Percentiles rank a stretch among this genome's conserved stretches.
These are phyloP conservation scores for Cladosporium sp. DNA, from an alignment of 2,329 filamentous ascomycete genomes.

Conservation along the genomic window DNA sequence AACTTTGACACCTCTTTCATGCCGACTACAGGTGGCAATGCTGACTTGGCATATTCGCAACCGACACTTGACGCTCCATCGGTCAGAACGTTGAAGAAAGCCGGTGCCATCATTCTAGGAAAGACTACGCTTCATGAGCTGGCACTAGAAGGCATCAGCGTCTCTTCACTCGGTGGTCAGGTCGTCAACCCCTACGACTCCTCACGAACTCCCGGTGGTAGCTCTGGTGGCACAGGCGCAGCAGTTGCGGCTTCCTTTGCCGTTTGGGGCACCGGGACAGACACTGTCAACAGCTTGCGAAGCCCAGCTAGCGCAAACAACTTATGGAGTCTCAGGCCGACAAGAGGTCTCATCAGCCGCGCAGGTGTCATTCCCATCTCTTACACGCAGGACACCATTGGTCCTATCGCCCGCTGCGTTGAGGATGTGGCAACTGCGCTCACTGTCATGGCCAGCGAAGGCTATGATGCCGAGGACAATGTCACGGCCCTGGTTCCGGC, in stretches of 20 bases:
- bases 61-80: conserved; percentile 36
- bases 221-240: conserved; percentile 58
- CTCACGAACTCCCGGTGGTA: conserved; percentile 60
- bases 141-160: conserved; percentile 58
- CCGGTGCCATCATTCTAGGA: conserved; percentile 31
- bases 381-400: conserved; percentile 30
- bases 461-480: conserved; percentile 50
- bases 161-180: conserved; percentile 60
- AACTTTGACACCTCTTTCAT: conserved; percentile 55
- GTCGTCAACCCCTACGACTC: conserved; percentile 63
- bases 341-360: conserved; percentile 27
- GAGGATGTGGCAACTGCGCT: conserved; percentile 30
- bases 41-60: conserved; percentile 45
- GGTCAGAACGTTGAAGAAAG: conserved; percentile 27
- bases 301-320: conserved; percentile 59
- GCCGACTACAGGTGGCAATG: conserved; percentile 54
- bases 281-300: conserved; percentile 54
- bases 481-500: conserved; percentile 46
- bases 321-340: conserved; percentile 55
- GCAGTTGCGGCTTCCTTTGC: conserved; percentile 56
- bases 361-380: conserved; percentile 29
- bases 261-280: conserved; percentile 41
- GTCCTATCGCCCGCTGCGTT: conserved; percentile 29
- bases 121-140: conserved; percentile 53
- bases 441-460: conserved; percentile 41